These are phyloP conservation scores for Ganoderma lingzhi DNA, from an alignment of 1,284 basidiomycete genomes.

Conservation along the genomic window DNA sequence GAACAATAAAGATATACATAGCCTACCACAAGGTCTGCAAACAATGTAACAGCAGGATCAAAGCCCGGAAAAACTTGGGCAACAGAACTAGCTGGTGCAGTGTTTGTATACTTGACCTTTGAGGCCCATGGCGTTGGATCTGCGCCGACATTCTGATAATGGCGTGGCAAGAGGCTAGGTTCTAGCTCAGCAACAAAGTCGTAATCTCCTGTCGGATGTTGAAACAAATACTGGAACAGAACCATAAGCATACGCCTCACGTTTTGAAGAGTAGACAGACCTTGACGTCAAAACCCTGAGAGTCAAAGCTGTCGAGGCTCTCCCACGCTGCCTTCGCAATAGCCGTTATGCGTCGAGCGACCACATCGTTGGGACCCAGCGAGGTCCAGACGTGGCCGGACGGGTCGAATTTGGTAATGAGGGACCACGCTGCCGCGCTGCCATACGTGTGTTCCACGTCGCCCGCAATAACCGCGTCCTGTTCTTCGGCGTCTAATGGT, in stretches of 20 bases:
- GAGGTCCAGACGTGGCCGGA: slow-evolving; percentile 82
- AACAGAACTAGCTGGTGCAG: slow-evolving; percentile 39
- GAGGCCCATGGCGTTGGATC: slow-evolving; percentile 56
- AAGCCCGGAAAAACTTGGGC: slow-evolving; percentile 69
- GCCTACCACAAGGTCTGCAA: slow-evolving; percentile 75
- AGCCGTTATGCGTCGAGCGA: slow-evolving; percentile 74
- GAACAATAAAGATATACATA: not conserved
- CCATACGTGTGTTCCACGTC: slow-evolving; percentile 41
- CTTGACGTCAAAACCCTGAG: slow-evolving; percentile 57
- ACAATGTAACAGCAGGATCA: slow-evolving; percentile 80
- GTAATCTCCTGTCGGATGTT: slow-evolving; percentile 86
- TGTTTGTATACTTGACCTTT: slow-evolving; percentile 58
- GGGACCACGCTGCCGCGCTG: slow-evolving; percentile 78
- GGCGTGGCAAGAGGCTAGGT: slow-evolving; percentile 72
- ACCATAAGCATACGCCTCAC: not conserved
- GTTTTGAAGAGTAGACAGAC: slow-evolving; percentile 45
- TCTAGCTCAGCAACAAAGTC: slow-evolving; percentile 87
- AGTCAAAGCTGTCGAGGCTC: slow-evolving; percentile 55
- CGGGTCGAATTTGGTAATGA: slow-evolving; percentile 85
- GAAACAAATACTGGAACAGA: slow-evolving; percentile 73
- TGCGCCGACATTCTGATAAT: slow-evolving; percentile 68
- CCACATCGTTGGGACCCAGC: slow-evolving; percentile 67
- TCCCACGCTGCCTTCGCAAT: slow-evolving; percentile 79
- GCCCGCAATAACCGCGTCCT: slow-evolving; percentile 25
- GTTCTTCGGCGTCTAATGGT: slow-evolving; percentile 58